A percentile compares a stretch with the other conserved stretches of the same genome.
phyloP scores from a whole-genome alignment of 2,329 filamentous ascomycete species.

The Calonectria crousiana region DNA sequence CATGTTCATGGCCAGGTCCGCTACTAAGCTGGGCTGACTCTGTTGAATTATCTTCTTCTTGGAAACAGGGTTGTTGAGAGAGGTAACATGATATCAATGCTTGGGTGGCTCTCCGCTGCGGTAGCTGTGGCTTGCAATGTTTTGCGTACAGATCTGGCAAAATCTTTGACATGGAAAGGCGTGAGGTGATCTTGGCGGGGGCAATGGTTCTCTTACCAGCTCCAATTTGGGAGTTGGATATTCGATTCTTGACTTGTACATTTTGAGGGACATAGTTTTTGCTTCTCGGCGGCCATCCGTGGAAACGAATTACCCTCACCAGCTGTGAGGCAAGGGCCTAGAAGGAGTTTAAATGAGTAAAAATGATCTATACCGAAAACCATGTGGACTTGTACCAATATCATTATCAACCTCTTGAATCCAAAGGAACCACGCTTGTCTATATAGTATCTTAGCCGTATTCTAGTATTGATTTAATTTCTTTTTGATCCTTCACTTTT shows the following conservation, averaged over 20 bases:
- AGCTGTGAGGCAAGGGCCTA: conserved; percentile 34
- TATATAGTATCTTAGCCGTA: neutral
- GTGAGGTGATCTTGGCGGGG: conserved; percentile 9
- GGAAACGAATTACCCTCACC: conserved; percentile 28
- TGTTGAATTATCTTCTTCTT: conserved; percentile 27
- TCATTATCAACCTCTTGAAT: neutral
- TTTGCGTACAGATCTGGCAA: conserved; percentile 17
- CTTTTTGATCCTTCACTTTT: neutral
- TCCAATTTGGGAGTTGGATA: conserved; percentile 35
- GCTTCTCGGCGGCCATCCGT: conserved; percentile 29
- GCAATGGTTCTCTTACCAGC: neutral
- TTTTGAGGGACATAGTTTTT: conserved; percentile 44
- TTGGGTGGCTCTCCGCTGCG: neutral
- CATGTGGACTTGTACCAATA: neutral
- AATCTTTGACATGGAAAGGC: conserved; percentile 15
- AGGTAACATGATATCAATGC: neutral
- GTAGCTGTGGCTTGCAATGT: neutral
- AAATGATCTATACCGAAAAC: conserved; percentile 7
- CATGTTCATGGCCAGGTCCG: conserved; percentile 54
- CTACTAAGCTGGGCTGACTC: conserved; percentile 34
- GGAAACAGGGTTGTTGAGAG: conserved; percentile 14
- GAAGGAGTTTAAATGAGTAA: conserved; percentile 16
- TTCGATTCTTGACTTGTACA: conserved; percentile 45
- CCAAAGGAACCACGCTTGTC: neutral
- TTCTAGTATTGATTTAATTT: neutral